Evolutionary conservation across 495 filamentous ascomycete species (phyloP), one percentile per base, ranked within the genome.

Genomic region (Aspergillus ellipticus): DNA sequence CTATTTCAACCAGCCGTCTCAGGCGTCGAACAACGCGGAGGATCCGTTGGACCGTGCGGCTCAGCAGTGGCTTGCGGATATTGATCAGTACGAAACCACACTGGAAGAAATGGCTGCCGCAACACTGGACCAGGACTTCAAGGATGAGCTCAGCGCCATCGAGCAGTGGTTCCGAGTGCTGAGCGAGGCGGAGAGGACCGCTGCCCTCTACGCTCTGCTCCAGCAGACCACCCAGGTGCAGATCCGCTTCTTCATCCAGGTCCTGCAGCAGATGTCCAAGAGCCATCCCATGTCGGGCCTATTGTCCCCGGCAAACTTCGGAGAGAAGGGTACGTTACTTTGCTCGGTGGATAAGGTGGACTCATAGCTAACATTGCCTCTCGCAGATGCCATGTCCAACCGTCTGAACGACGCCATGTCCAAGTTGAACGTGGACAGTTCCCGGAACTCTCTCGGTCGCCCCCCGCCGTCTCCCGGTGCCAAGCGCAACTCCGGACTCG

Each of bases 181-280:
- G 52, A 96, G 93, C 65, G 94, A 98, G 73, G 91, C 94, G 17
- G 94, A 98, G 75, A 79, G 94, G 50, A 98, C 94, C 6, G 94
- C 94, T 37, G 95, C 94, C 22, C 73, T 97, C 42, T 97, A 98
- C 74, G 93, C 94, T 29, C 77, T 98, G 56, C 78, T 98, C 43
- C 95, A 97, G 80, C 94, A 98, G 74, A 97, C 94, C 6, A 97
- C 94, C 4, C 95, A 98, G 73, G 93, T 98, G 51, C 94, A 98
- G 75, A 96, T 97, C 58, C 88, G 95, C 47, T 98, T 98, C 79
- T 98, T 98, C 76, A 97, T 97, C 62, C 92, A 96, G 73, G 94
- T 97, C 29, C 75, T 98, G 63, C 90, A 97, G 77, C 93, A 97
- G 70, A 98, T 98, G 95, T 88, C 92, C 29, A 95, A 96, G 76